Conservation (phyloP, 2,329 filamentous ascomycete genomes). For the Elsinoe necatrix region DNA sequence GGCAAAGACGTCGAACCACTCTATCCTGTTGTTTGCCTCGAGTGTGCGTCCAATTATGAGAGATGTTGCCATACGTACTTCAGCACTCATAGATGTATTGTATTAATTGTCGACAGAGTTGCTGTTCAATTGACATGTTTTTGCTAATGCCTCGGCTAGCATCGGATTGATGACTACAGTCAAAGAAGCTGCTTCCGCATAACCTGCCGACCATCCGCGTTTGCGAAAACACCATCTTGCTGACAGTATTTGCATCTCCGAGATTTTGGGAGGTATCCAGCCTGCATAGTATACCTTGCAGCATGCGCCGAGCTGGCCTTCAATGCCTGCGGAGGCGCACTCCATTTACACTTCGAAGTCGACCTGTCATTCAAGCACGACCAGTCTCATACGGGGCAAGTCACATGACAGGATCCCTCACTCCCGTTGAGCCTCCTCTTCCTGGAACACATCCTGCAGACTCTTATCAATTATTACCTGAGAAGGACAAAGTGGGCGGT, state of each 20-base stretch:
- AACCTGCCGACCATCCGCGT: not conserved
- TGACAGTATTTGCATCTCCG: not conserved
- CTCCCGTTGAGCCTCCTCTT: slow-evolving; percentile 52
- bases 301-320: slow-evolving; percentile 18
- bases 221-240: not conserved
- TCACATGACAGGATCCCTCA: slow-evolving; percentile 43
- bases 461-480: slow-evolving; percentile 76
- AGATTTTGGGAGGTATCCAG: not conserved
- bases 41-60: too few relatives aligned
- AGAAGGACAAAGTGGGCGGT: slow-evolving; percentile 64
- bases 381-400: slow-evolving; percentile 21
- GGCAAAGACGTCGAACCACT: not conserved
- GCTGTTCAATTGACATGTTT: not conserved
- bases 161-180: not conserved
- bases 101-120: too few relatives aligned
- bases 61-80: too few relatives aligned
- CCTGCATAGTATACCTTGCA: not conserved
- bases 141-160: slow-evolving; percentile 1
- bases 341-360: slow-evolving; percentile 17
- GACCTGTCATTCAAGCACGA: slow-evolving; percentile 20
- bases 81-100: too few relatives aligned
- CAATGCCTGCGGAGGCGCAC: slow-evolving; percentile 24
- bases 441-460: slow-evolving; percentile 58
- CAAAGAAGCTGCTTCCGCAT: slow-evolving; percentile 2
- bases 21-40: too few relatives aligned